These are phyloP conservation scores for Cucurbita maxima DNA, from an alignment of 306 rosid species.

Conservation along the genomic window DNA sequence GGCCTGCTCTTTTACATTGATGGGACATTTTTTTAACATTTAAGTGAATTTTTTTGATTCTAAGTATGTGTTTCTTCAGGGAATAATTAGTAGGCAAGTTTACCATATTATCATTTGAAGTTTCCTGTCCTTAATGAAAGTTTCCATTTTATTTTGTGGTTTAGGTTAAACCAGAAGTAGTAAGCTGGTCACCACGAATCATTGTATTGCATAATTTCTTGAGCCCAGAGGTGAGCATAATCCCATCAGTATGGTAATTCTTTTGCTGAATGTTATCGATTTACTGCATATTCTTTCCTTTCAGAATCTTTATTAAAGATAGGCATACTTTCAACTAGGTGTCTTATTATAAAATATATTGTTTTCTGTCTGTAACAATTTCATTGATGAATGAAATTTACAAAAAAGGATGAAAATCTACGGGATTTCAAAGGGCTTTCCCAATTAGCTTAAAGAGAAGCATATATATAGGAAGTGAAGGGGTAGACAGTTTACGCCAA, in stretches of 20 bases:
- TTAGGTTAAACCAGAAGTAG: constrained; percentile 80
- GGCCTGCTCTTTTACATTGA: not conserved
- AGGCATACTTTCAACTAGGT: not conserved
- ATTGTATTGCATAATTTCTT: constrained; percentile 73
- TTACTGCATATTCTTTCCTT: not conserved
- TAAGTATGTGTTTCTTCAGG: not conserved
- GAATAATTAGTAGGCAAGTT: not conserved
- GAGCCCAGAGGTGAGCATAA: constrained; percentile 55
- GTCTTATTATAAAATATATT: not conserved
- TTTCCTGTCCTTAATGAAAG: constrained; percentile 5
- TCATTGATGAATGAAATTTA: not conserved
- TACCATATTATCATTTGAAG: not conserved
- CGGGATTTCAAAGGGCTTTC: not conserved
- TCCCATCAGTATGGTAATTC: not conserved
- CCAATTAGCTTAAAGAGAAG: not conserved
- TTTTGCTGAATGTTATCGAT: not conserved
- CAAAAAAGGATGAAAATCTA: not conserved
- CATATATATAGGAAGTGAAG: not conserved
- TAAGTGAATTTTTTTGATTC: not conserved
- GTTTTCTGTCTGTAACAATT: not conserved
- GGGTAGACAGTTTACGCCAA: not conserved
- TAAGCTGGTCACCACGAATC: constrained; percentile 93
- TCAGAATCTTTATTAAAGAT: not conserved
- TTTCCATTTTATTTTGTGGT: constrained; percentile 3
- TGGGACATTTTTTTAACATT: not conserved